A percentile compares a stretch with the other conserved stretches of the same genome.
Conservation (phyloP, 208 protist species). For the Crithidia acanthocephali region DNA sequence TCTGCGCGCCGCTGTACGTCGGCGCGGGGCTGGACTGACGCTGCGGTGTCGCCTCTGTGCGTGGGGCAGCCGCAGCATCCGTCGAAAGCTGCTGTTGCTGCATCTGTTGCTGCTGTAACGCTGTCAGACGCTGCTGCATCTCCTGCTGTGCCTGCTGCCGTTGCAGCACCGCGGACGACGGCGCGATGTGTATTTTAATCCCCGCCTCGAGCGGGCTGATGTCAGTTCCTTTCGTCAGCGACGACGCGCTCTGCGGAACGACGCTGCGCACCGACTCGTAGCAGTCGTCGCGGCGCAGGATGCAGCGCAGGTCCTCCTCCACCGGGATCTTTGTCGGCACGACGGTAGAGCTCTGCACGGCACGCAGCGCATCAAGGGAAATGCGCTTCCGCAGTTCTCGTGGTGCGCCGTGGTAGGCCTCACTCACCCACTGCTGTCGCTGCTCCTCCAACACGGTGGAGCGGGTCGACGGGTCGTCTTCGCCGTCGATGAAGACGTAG, state of each 20-base stretch:
- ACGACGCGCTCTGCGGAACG: constrained; percentile 75
- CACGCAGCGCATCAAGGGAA: constrained; percentile 45
- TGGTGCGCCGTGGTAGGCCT: constrained; percentile 38
- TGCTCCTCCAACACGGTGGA: constrained; percentile 63
- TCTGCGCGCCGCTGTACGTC: background rate
- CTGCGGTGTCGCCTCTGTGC: background rate
- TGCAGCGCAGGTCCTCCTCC: constrained; percentile 68
- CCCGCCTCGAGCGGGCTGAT: constrained; percentile 80
- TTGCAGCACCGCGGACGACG: constrained; percentile 59
- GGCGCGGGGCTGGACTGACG: background rate
- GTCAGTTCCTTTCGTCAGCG: constrained; percentile 82
- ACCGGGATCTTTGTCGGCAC: constrained; percentile 74
- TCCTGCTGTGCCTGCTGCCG: constrained; percentile 49
- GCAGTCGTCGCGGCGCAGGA: constrained; percentile 64
- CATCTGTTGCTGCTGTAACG: constrained; percentile 22
- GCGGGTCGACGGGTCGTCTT: constrained; percentile 50
- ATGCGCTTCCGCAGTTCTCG: constrained; percentile 48
- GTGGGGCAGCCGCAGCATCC: background rate
- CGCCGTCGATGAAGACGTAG: constrained; percentile 82
- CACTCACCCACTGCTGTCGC: constrained; percentile 78
- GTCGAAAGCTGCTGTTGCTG: constrained; percentile 12
- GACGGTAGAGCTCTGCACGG: constrained; percentile 35
- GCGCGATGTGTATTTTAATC: constrained; percentile 89
- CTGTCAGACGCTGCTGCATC: constrained; percentile 27
- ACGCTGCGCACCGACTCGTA: constrained; percentile 78